Percentiles rank a stretch among this genome's conserved stretches.
Conservation (phyloP, 345 rosid species). For the Eucalyptus cloeziana region DNA sequence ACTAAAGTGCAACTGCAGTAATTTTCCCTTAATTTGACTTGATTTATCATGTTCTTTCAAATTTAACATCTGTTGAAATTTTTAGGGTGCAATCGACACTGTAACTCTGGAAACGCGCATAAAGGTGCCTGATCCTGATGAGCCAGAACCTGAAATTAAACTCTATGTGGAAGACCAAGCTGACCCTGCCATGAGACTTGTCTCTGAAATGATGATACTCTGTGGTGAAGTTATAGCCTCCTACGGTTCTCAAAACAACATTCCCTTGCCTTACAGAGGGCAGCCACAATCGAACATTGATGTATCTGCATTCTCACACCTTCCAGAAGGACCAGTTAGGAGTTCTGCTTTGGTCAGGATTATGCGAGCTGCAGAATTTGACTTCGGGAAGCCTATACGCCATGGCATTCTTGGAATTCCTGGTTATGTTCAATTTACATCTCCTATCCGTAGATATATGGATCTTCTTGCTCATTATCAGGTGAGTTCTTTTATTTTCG, state of each 20-base stretch:
- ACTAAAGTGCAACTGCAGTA: not conserved
- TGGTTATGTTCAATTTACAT: conserved; percentile 95
- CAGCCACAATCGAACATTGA: conserved; percentile 92
- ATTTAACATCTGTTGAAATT: not conserved
- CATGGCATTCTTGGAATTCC: conserved; percentile 89
- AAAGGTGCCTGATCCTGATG: conserved; percentile 81
- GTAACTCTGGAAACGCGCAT: conserved; percentile 68
- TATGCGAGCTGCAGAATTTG: conserved; percentile 90
- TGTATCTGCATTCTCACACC: conserved; percentile 66
- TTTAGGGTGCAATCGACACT: conserved; percentile 93
- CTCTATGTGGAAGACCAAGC: conserved; percentile 90
- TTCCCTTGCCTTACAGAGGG: conserved; percentile 92
- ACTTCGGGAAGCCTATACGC: conserved; percentile 76
- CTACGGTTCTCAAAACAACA: conserved; percentile 59
- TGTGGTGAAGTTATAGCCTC: conserved; percentile 92
- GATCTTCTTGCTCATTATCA: conserved; percentile 98
- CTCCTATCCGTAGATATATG: conserved; percentile 94
- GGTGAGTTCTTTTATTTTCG: conserved; percentile 15
- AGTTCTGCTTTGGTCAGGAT: conserved; percentile 59
- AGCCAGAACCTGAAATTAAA: conserved; percentile 66
- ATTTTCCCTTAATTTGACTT: not conserved
- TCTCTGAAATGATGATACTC: conserved; percentile 95
- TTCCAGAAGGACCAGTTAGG: conserved; percentile 94
- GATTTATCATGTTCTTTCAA: not conserved
- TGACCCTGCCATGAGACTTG: conserved; percentile 87